Conservation (phyloP, 257 asterid genomes). For the Schizonepeta tenuifolia region DNA sequence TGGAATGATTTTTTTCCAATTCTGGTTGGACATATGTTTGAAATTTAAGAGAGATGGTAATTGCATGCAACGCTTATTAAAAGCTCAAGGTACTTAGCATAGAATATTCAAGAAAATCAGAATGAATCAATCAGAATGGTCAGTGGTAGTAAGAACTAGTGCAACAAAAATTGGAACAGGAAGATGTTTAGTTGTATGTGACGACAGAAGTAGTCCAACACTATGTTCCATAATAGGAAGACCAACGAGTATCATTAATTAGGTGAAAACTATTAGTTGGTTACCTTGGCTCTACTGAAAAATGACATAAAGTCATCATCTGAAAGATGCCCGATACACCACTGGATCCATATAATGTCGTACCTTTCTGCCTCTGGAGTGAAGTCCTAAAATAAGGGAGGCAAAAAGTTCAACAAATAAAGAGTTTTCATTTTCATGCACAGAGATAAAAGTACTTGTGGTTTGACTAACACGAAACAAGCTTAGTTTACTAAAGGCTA, state of each 20-base stretch:
- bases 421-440: background rate
- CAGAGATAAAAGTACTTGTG: background rate
- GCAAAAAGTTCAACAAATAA: constrained; percentile 26
- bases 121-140: background rate
- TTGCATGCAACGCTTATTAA: background rate
- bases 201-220: background rate
- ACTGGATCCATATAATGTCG: constrained; percentile 93
- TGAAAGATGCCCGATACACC: constrained; percentile 99
- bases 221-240: background rate
- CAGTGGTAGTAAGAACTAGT: background rate
- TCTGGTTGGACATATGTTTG: background rate
- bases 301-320: constrained; percentile 89
- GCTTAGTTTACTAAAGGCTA: background rate
- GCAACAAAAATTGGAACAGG: background rate
- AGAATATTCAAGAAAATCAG: constrained; percentile 4
- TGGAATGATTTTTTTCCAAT: background rate
- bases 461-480: background rate
- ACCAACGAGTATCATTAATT: background rate
- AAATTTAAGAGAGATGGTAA: background rate
- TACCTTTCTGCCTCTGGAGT: constrained; percentile 85
- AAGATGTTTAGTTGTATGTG: background rate
- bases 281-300: constrained; percentile 86
- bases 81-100: background rate
- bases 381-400: constrained; percentile 62
- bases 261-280: constrained; percentile 8